Percentiles rank a stretch among this genome's conserved stretches.
Conservation (phyloP, 2,329 filamentous ascomycete genomes). For the Hypoxylon sp. region DNA sequence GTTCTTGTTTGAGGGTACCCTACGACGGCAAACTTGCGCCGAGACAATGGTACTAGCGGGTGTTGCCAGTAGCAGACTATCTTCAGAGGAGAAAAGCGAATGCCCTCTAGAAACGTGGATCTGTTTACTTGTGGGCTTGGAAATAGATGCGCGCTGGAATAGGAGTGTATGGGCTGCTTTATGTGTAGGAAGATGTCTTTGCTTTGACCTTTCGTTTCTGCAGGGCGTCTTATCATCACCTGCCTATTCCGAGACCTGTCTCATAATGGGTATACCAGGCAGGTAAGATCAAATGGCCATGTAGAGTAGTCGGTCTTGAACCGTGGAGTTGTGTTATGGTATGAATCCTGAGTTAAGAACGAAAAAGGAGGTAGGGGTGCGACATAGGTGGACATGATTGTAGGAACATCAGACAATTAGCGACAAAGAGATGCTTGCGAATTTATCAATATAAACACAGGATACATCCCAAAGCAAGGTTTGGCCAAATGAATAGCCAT, state of each 20-base stretch:
- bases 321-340: neutral
- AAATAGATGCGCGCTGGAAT: neutral
- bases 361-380: neutral
- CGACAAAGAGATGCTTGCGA: neutral
- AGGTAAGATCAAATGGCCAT: neutral
- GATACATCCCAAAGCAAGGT: neutral
- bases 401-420: neutral
- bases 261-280: constrained; percentile 6
- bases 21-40: neutral
- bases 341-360: neutral
- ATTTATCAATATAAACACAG: neutral
- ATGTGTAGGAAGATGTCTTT: constrained; percentile 8
- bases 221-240: constrained; percentile 8
- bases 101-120: neutral
- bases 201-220: constrained; percentile 11
- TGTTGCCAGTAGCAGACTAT: neutral
- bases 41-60: neutral
- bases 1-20: neutral
- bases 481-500: neutral
- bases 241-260: constrained; percentile 18
- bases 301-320: neutral
- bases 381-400: neutral
- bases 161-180: neutral
- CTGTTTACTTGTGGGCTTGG: neutral
- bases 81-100: neutral